Evolutionary conservation across 176 grass and related monocot species (phyloP).

Genomic region (Carex scoparia): DNA sequence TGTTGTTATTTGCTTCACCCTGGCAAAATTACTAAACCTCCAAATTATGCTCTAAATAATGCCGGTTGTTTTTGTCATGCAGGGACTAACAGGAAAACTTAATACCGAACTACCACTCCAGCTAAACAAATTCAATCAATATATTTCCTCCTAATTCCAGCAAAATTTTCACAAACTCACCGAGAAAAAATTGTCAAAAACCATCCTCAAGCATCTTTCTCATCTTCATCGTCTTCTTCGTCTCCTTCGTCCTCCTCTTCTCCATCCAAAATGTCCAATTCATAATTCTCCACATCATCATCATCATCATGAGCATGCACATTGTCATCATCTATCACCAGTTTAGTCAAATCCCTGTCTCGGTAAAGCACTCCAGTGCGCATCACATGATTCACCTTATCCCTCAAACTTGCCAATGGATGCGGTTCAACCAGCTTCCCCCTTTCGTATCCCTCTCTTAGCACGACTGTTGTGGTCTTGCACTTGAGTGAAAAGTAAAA

Average conservation of each 20-base stretch:
- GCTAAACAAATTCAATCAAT: neutral
- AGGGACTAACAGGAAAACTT: neutral
- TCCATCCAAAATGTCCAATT: slow-evolving; percentile 51
- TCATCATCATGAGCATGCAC: slow-evolving; percentile 26
- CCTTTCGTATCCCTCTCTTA: slow-evolving; percentile 78
- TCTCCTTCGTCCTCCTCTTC: slow-evolving; percentile 28
- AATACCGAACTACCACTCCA: neutral
- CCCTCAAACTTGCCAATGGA: slow-evolving; percentile 46
- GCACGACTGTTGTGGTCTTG: slow-evolving; percentile 72
- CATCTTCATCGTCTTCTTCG: slow-evolving; percentile 27
- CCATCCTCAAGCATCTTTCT: neutral
- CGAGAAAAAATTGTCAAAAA: neutral
- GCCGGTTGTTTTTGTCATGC: neutral
- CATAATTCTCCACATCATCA: slow-evolving; percentile 55
- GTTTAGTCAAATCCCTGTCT: slow-evolving; percentile 57
- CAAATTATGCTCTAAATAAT: neutral
- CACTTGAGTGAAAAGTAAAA: slow-evolving; percentile 91
- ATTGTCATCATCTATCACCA: slow-evolving; percentile 59
- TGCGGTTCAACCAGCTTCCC: slow-evolving; percentile 80
- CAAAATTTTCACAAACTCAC: neutral
- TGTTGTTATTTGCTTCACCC: neutral
- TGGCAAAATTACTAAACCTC: neutral
- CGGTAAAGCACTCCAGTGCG: slow-evolving; percentile 67
- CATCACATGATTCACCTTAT: slow-evolving; percentile 89
- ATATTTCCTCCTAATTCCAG: neutral